Percentiles rank a stretch among this genome's conserved stretches.
These are phyloP conservation scores for Fusarium pininemorale DNA, from an alignment of 2,329 filamentous ascomycete genomes.

Conservation along the genomic window DNA sequence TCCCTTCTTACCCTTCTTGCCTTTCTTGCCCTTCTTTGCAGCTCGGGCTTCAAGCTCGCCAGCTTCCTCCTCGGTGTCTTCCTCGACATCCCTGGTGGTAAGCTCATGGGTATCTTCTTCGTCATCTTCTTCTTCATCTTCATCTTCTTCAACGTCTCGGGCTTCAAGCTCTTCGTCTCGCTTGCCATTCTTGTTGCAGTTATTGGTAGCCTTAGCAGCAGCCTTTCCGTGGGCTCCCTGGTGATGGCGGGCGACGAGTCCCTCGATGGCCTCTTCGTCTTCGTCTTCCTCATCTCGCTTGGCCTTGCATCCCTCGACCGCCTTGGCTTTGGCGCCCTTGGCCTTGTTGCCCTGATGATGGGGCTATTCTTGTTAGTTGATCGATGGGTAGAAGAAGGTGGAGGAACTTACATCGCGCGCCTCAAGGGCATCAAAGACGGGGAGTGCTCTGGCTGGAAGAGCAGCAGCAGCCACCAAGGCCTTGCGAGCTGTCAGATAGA, in stretches of 20 bases:
- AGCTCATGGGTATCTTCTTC: background rate
- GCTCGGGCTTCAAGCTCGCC: background rate
- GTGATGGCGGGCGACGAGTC: background rate
- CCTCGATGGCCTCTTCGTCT: background rate
- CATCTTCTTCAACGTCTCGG: background rate
- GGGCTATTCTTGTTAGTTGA: background rate
- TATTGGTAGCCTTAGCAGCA: background rate
- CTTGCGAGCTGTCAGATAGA: background rate
- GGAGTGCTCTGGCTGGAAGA: slow-evolving; percentile 6
- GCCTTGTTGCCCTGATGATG: background rate
- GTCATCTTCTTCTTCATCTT: background rate
- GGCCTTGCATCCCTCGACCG: background rate
- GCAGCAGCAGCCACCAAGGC: slow-evolving; percentile 13
- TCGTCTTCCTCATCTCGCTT: background rate
- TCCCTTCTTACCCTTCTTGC: background rate
- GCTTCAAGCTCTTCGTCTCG: background rate
- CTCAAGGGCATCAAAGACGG: slow-evolving; percentile 2
- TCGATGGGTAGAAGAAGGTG: fast-evolving
- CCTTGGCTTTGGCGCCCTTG: background rate
- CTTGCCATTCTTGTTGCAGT: background rate
- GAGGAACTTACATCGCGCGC: background rate
- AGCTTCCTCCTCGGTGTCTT: background rate
- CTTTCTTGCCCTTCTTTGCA: background rate
- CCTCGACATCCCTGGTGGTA: background rate
- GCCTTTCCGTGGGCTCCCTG: background rate